Percentiles rank a stretch among this genome's conserved stretches.
These are phyloP conservation scores for Mortierella hygrophila DNA, from an alignment of 192 early-diverging fungal genomes.

Conservation along the genomic window DNA sequence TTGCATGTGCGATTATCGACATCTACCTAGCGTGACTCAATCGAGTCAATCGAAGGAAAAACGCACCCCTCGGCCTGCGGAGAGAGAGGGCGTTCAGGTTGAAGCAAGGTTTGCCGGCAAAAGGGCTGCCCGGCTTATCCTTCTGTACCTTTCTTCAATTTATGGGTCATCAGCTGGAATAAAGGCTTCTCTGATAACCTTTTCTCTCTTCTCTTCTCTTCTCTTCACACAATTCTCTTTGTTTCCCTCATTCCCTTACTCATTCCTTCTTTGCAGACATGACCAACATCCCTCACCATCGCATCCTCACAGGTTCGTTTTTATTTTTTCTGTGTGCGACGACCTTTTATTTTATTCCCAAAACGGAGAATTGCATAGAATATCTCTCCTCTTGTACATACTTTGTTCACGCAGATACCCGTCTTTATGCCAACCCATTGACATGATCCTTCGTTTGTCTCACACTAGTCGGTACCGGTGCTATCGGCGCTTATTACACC, in stretches of 20 bases:
- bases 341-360: neutral
- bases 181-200: neutral
- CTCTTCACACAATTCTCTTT: neutral
- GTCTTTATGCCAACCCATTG: too few relatives aligned
- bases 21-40: neutral
- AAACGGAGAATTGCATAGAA: slow-evolving; percentile 9
- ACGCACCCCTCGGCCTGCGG: neutral
- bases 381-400: neutral
- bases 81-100: neutral
- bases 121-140: neutral
- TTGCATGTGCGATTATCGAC: neutral
- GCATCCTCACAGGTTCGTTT: slow-evolving; percentile 46
- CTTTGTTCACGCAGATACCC: too few relatives aligned
- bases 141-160: neutral
- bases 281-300: slow-evolving; percentile 28
- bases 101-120: slow-evolving; percentile 12
- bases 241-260: neutral
- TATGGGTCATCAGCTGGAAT: neutral
- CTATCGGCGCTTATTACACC: slow-evolving; percentile 74
- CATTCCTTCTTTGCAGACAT: neutral
- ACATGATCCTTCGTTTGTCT: neutral
- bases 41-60: too few relatives aligned
- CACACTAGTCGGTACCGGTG: slow-evolving; percentile 75
- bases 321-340: neutral
- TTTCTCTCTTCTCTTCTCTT: neutral